A percentile compares a stretch with the other conserved stretches of the same genome.
Conservation (phyloP, 495 filamentous ascomycete species). For the Polyplosphaeria fusca region DNA sequence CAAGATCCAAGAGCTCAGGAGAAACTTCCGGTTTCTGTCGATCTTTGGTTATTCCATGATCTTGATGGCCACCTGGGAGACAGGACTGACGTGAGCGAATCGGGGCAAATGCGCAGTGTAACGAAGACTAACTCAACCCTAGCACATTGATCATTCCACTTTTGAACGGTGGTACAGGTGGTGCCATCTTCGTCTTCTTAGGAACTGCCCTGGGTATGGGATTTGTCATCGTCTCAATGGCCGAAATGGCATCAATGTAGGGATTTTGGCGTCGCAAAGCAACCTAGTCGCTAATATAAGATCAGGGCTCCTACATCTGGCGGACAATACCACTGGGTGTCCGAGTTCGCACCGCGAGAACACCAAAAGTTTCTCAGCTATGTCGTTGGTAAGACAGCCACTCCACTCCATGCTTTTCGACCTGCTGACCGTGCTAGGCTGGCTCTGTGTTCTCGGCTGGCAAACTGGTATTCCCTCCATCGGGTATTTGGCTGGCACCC, state of each 20-base stretch:
- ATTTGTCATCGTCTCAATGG: slow-evolving; percentile 19
- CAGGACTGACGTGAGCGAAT: slow-evolving; percentile 17
- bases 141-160: slow-evolving; percentile 29
- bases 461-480: slow-evolving; percentile 40
- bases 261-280: background rate
- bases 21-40: slow-evolving; percentile 36
- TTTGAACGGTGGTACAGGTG: slow-evolving; percentile 39
- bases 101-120: background rate
- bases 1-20: slow-evolving; percentile 24
- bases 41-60: slow-evolving; percentile 37
- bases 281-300: background rate
- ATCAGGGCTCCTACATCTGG: slow-evolving; percentile 47
- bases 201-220: slow-evolving; percentile 19
- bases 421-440: slow-evolving; percentile 30
- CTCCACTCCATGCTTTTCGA: too few relatives aligned
- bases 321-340: slow-evolving; percentile 56
- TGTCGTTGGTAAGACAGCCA: slow-evolving; percentile 46
- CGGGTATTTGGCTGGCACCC: slow-evolving; percentile 42
- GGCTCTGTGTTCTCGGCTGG: slow-evolving; percentile 43
- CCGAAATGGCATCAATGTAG: slow-evolving; percentile 37
- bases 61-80: slow-evolving; percentile 35
- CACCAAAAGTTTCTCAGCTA: slow-evolving; percentile 48
- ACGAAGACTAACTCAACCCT: slow-evolving; percentile 3
- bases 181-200: slow-evolving; percentile 24
- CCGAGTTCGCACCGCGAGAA: slow-evolving; percentile 47